Evolutionary conservation across 495 filamentous ascomycete species (phyloP), one percentile per base, ranked within the genome.

Genomic region (Monascus purpureus): DNA sequence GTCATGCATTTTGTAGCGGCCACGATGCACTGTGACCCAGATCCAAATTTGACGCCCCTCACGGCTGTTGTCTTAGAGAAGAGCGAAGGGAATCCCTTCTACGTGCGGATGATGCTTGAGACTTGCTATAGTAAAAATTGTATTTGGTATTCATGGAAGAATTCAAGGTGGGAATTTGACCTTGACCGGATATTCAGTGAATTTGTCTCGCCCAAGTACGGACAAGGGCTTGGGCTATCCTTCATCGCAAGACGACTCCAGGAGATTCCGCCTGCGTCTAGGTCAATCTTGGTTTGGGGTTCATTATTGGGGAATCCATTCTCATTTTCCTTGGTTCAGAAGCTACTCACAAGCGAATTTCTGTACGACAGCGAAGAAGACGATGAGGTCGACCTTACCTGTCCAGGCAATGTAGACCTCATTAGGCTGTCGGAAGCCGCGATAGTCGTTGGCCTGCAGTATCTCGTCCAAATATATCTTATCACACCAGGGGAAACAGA

Each of bases 31-130:
- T 52, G 63, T 27, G 43, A 50, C 0, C 47, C 55, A 2, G 55
- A 61, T 20, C 43, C 52, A 6, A 48, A 39, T 19, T 34, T 63
- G 19, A 61, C 55, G 0, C 59, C 61, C 4, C 49, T 66, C 8
- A 72, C 75, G 7, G 70, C 80, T 13, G 75, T 87, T 8, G 68
- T 92, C 12, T 79, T 85, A 50, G 82, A 85, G 42, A 86, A 87
- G 54, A 81, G 75, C 14, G 63, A 67, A 9, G 82, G 83, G 0
- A 90, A 92, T 43, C 80, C 82, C 0, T 93, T 93, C 50, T 88
- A 87, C 41, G 77, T 93, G 38, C 72, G 81, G 18, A 81, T 92
- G 50, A 87, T 94, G 73, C 67, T 94, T n/a, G 80, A 80, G 45
- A 77, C 79, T 6, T 86, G 81, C 45, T 76, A 92, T 50, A 72